Base-by-base conservation (phyloP, 2,329 filamentous ascomycete genomes). In the Aspergillus spinulosporus region DNA sequence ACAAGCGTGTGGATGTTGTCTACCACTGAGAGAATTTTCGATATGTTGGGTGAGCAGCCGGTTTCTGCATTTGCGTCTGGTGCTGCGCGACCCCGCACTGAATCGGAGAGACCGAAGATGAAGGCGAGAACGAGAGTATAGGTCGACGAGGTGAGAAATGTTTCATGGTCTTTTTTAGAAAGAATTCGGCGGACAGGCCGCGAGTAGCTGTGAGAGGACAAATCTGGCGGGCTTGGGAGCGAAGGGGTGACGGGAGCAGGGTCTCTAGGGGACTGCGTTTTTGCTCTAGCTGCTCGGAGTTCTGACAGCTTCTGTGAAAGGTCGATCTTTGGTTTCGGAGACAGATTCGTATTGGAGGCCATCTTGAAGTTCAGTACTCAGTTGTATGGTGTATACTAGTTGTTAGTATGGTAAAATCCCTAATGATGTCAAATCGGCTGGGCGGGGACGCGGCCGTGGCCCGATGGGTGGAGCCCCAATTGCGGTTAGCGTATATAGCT, bases 81-180 rank as follows among this genome's bases (percentile, higher is more conserved):
- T 39, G 64, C 54, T 21, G 69, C 63, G 49, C 63, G 65, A n/a
- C 69, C 67, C 83, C 85, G 78, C 45, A 96, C 89, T 3, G 89
- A 86, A 66, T 97, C 92, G 45, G 92, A 87, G 21, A 99, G 84
- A 7, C 84, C 84, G 73, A 96, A 97, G 59, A 97, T 82, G 76
- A 96, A 99, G 15, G 89, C 85, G 56, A 89, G 78, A 44, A 99
- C 82, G 40, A 97, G 82, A 5, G 80, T 80, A 72, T 90, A 88
- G 5, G 92, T 88, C 0, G 87, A 80, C 0, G 92, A 97, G 0
- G 83, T 77, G 14, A 92, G 81, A 67, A 97, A 99, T 3, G 91
- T 76, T 14, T 89, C 82, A 70, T 96, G 92, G 64, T 99, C 94
- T 48, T 83, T 78, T 2, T 80, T 80, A 2, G 92, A 93, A 9